These are phyloP conservation scores for Leavenworthia alabamica DNA, from an alignment of 345 rosid genomes.

Conservation along the genomic window DNA sequence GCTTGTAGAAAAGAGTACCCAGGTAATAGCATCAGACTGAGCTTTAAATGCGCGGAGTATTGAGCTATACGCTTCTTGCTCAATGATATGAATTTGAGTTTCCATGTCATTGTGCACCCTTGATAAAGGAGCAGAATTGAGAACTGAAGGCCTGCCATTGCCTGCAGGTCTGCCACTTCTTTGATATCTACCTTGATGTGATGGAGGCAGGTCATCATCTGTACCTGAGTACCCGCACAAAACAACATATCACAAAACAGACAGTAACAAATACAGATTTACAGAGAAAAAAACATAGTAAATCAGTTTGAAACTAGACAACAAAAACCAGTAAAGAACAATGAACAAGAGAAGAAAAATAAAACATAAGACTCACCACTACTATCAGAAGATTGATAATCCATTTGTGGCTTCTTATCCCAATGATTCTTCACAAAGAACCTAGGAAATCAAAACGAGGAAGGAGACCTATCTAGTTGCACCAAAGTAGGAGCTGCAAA, in stretches of 20 bases:
- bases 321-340: neutral
- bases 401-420: conserved; percentile 37
- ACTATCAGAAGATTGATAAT: conserved; percentile 59
- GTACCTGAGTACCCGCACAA: conserved; percentile 17
- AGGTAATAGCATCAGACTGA: conserved; percentile 92
- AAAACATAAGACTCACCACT: conserved; percentile 49
- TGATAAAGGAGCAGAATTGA: conserved; percentile 52
- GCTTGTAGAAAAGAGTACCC: conserved; percentile 53
- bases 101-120: conserved; percentile 81
- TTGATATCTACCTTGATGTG: no score
- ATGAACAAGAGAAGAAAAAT: neutral
- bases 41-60: conserved; percentile 96
- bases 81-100: conserved; percentile 80
- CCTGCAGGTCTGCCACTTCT: no score
- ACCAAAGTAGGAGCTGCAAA: conserved; percentile 26
- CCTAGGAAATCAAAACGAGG: no score
- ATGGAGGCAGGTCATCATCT: no score
- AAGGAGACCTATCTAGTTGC: neutral
- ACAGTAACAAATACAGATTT: neutral
- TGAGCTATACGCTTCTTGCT: conserved; percentile 86
- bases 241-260: conserved; percentile 1
- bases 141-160: conserved; percentile 74
- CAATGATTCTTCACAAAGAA: no score
- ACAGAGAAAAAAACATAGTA: neutral
- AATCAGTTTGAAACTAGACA: neutral